Base-by-base conservation (phyloP, 352 stramenopile species). In the Ophiocytium majus region DNA sequence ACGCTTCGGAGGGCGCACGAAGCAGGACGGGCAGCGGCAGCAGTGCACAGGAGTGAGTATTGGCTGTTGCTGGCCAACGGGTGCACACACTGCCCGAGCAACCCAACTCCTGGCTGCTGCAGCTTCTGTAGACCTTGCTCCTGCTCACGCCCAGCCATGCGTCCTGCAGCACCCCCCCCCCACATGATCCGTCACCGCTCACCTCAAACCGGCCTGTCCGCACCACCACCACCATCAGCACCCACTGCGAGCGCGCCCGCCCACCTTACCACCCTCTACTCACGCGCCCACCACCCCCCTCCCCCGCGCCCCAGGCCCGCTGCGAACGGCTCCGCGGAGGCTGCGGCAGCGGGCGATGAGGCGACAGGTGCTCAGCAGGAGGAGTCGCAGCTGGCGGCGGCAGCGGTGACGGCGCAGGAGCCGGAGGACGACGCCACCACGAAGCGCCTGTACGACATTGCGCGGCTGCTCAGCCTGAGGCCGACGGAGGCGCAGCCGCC, bases 401-500 rank as follows among this genome's bases (percentile, higher is more conserved):
- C 43, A 14, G 43, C 43, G 43, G 5, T 14, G 14, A 14, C 43
- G 14, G 43, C 43, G 43, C 5, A 5, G 43, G 43, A 57, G 43
- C 43, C 43, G 43, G 43, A 5, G 43, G 43, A 57, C 43, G 43
- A 57, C 43, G 43, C 43, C 43, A 57, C 43, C 43, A 57, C 43
- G 5, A 57, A 57, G 43, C 32, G 35, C 32, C 66, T 78, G 32
- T 86, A 86, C 82, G 82, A 86, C 14, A 82, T 86, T 63, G 82
- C 50, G 14, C 78, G 80, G 36, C 57, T 86, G 32, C 37, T 86
- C 1, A 86, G 74, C n/a, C 33, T 86, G 28, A n/a, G 82, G 14
- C 82, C 82, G 71, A 86, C 80, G 36, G 43, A 63, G 34, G 79
- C 78, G 76, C 49, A 36, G 19, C 80, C 82, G 23, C 82, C 82